These are phyloP conservation scores for Lasiosphaeria ovina DNA, from an alignment of 495 filamentous ascomycete species.

Conservation along the genomic window DNA sequence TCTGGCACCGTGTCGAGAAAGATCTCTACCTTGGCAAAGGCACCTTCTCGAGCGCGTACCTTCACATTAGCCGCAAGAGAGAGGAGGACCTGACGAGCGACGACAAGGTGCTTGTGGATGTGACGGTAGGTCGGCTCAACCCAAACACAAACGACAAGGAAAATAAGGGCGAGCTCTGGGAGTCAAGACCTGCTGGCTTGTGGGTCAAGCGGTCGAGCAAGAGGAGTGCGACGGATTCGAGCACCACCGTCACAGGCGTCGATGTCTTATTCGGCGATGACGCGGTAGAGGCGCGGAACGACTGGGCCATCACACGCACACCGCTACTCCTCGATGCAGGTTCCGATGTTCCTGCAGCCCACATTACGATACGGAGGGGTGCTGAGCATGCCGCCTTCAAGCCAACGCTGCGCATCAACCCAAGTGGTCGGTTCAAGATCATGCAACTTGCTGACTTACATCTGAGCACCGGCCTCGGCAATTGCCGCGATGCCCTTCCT, in stretches of 20 bases:
- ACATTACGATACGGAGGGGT: conserved; percentile 75
- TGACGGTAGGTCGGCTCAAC: conserved; percentile 74
- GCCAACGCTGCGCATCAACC: conserved; percentile 70
- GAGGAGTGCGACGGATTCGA: conserved; percentile 73
- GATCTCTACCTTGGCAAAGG: conserved; percentile 77
- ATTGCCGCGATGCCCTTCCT: conserved; percentile 80
- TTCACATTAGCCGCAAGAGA: conserved; percentile 81
- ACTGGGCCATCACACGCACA: conserved; percentile 74
- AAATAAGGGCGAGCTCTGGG: conserved; percentile 61
- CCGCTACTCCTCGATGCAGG: conserved; percentile 63
- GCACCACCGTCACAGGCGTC: conserved; percentile 73
- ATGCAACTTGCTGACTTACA: conserved; percentile 92
- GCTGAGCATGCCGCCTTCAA: conserved; percentile 55
- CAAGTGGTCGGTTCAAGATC: conserved; percentile 95
- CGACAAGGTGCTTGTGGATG: conserved; percentile 81
- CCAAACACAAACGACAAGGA: conserved; percentile 52
- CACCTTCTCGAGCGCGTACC: conserved; percentile 74
- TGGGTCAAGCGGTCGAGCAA: conserved; percentile 84
- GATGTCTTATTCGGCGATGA: conserved; percentile 94
- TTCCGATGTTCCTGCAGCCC: conserved; percentile 61
- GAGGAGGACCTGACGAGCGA: conserved; percentile 75
- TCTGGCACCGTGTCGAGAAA: conserved; percentile 88
- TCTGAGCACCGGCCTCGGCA: conserved; percentile 81
- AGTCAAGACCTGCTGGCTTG: conserved; percentile 71
- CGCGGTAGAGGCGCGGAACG: conserved; percentile 80